Evolutionary conservation across 768 basidiomycete genomes (phyloP), one percentile per base, ranked within the genome.

Genomic region (Panaeolus papilionaceus): DNA sequence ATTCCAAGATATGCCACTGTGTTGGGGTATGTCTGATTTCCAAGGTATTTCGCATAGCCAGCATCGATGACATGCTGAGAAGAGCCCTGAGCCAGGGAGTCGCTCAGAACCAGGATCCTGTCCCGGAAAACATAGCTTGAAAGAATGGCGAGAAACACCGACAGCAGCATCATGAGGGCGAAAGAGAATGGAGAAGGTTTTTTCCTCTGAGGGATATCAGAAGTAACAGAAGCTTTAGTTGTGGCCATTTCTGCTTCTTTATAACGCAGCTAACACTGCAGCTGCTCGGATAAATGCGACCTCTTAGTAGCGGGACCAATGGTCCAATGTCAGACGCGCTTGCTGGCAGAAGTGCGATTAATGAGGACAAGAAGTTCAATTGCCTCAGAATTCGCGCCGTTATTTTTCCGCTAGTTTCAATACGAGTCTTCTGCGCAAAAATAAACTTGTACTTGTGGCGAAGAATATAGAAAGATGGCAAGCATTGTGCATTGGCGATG

Each of bases 41-140:
- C 89, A 3, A 79, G 77, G 70, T 89, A 91, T 64, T 79, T 82
- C 0, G 85, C 86, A 67, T 91, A 89, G 16, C 88, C 88, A 14
- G 86, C 81, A 69, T 89, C 83, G 45, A 89, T 82, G 33, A 87
- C 76, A 66, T 77, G 38, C 4, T 20, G 64, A 37, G 54, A 28
- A 37, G 54, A 14, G n/a, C 28, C 33, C 54, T 28, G 33, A 16
- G 28, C 14, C 8, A 33, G 54, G 12, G 54, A 33, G 7, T 33
- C 47, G 33, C 65, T 47, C 16, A 69, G 64, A 37, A 71, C 64
- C 38, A 72, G 51, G 9, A 71, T 28, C 39, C 54, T 66, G 38
- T 67, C 67, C 14, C 69, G 66, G 49, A 66, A 70, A 10, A 68
- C 23, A 39, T 68, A 71, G 62, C 68, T 73, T 20, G 71, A 67